Conservation (phyloP, 2,329 filamentous ascomycete genomes). For the Clarireedia paspali region DNA sequence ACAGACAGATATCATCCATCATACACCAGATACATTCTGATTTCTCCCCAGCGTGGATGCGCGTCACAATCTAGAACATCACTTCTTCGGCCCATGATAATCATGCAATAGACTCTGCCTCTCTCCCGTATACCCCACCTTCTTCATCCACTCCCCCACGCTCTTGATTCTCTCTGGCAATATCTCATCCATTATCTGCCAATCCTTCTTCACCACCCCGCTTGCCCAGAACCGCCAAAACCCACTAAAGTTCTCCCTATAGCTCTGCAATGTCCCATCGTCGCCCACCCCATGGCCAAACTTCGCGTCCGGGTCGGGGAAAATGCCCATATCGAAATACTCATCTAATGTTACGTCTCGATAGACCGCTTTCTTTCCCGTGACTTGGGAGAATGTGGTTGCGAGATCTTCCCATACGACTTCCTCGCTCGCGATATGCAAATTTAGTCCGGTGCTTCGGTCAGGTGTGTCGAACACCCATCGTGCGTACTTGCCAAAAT, state of each 20-base stretch:
- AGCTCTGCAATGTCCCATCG: conserved; percentile 15
- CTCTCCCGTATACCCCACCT: conserved; percentile 15
- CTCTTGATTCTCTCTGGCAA: conserved; percentile 17
- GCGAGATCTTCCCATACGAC: conserved; percentile 17
- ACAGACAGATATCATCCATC: too few relatives aligned
- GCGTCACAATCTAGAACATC: too few relatives aligned
- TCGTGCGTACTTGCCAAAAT: conserved; percentile 21
- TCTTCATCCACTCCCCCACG: conserved; percentile 20
- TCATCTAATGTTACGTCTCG: conserved; percentile 16
- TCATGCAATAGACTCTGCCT: conserved; percentile 14
- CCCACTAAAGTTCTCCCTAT: conserved; percentile 18
- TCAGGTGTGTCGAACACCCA: conserved; percentile 25
- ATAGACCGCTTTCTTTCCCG: conserved; percentile 15
- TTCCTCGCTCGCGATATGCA: conserved; percentile 21
- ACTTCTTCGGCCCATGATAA: conserved; percentile 3
- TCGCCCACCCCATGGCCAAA: conserved; percentile 12
- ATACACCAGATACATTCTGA: too few relatives aligned
- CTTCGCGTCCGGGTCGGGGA: conserved; percentile 14
- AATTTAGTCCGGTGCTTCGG: conserved; percentile 18
- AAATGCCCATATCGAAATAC: conserved; percentile 12
- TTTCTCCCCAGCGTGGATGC: too few relatives aligned
- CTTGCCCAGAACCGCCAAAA: conserved; percentile 21
- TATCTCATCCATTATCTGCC: conserved; percentile 18
- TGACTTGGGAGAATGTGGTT: conserved; percentile 14
- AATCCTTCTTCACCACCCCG: conserved; percentile 15